Evolutionary conservation across 75 land plant genomes (phyloP), one percentile per base, ranked within the genome.

Genomic region (Picea sitchensis): DNA sequence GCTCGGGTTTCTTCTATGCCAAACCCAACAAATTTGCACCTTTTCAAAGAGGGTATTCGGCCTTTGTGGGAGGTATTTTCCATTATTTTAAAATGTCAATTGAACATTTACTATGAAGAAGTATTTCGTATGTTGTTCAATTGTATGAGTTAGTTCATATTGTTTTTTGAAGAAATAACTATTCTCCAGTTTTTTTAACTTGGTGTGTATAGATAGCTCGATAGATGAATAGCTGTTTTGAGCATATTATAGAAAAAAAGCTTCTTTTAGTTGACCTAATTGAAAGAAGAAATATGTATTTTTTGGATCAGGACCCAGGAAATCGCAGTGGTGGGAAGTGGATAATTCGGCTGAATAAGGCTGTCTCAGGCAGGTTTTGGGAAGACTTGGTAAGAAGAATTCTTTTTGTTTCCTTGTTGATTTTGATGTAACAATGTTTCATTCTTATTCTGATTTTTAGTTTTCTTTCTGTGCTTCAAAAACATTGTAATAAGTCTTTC

Each of bases 241-340:
- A 30, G 76, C 4, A 54, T n/a, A 0, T 67, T 36, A 18, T 67
- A 17, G 15, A 14, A 8, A 74, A 69, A 23, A 65, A 67, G 47
- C 41, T 38, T 75, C 47, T 32, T 13, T 15, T 2, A 36, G 76
- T 15, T 59, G 78, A 59, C 30, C 26, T 60, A 8, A 41, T 23
- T 57, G 30, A 54, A 51, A 56, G n/a, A 59, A 56, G 61, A 76
- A 76, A 61, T 63, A 5, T 78, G 20, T 76, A 61, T 78, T 78
- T 62, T 61, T 11, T 80, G 47, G 56, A 56, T 14, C 83, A 97
- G 99, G 99, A 97, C 82, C 84, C 95, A 73, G 98, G 94, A 73
- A 97, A 97, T 76, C 86, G 95, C 67, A 90, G 84, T 84, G 99
- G 99, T 81, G 99, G 99, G 21, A 97, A 97, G 80, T 97, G 99